Conservation (phyloP, 441 rosid species). For the Croton setiger region DNA sequence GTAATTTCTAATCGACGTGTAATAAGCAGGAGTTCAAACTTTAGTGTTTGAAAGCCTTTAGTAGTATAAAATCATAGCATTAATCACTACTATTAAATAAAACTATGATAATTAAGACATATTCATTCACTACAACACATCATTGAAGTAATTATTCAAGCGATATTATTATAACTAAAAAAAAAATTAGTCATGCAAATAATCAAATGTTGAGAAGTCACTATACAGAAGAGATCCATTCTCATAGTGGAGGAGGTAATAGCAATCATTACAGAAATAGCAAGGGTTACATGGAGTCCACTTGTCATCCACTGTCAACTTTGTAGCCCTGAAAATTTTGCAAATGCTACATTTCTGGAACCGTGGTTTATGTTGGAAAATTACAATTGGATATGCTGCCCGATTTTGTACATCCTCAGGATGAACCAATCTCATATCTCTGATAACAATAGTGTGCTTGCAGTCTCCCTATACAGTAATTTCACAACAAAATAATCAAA, state of each 20-base stretch:
- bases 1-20: no score
- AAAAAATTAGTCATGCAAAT: constrained; percentile 41
- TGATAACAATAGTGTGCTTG: constrained; percentile 71
- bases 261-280: constrained; percentile 74
- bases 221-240: constrained; percentile 33
- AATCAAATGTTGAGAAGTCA: constrained; percentile 55
- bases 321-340: constrained; percentile 54
- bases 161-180: no score
- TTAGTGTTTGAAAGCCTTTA: background rate
- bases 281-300: constrained; percentile 73
- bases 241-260: constrained; percentile 51
- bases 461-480: constrained; percentile 63
- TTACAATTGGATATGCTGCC: constrained; percentile 59
- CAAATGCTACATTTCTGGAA: constrained; percentile 68
- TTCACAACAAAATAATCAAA: constrained; percentile 1
- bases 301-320: constrained; percentile 57
- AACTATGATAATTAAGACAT: background rate
- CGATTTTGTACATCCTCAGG: constrained; percentile 64
- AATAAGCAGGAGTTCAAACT: background rate
- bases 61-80: background rate
- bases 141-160: background rate
- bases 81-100: background rate
- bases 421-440: constrained; percentile 82
- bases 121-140: background rate
- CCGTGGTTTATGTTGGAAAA: constrained; percentile 44